Evolutionary conservation across 78 protist species (phyloP).

Genomic region (Speleostelium caveatum): DNA sequence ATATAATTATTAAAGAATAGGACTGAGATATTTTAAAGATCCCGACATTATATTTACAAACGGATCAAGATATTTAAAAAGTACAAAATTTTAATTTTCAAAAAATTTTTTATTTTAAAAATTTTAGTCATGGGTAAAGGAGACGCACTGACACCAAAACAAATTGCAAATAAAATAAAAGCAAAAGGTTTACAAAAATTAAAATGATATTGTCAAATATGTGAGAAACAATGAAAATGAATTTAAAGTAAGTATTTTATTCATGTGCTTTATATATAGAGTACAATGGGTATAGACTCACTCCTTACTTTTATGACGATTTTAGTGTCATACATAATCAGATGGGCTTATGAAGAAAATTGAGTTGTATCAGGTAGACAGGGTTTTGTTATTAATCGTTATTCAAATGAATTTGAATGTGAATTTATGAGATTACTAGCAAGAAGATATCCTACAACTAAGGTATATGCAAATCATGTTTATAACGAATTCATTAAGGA

Average conservation of each 20-base stretch:
- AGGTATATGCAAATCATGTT: constrained; percentile 88
- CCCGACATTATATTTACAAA: too few relatives aligned
- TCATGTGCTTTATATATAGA: too few relatives aligned
- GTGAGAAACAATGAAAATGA: constrained; percentile 97
- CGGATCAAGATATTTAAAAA: too few relatives aligned
- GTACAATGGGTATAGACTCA: too few relatives aligned
- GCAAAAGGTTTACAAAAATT: constrained; percentile 95
- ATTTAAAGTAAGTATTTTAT: constrained; percentile 86
- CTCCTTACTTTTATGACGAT: too few relatives aligned
- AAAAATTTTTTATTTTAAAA: too few relatives aligned
- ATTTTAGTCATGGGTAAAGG: constrained; percentile 37
- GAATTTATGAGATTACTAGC: constrained; percentile 83
- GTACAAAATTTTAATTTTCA: too few relatives aligned
- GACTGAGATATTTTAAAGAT: too few relatives aligned
- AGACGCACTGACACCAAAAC: constrained; percentile 71
- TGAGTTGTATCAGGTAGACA: constrained; percentile 84
- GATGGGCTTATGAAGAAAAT: constrained; percentile 94
- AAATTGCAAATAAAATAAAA: constrained; percentile 72
- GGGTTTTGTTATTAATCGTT: constrained; percentile 73
- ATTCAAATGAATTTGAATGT: constrained; percentile 87
- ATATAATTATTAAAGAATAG: too few relatives aligned
- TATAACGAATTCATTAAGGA: constrained; percentile 88
- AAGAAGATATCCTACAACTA: constrained; percentile 76
- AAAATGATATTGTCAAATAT: constrained; percentile 97
- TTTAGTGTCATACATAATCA: constrained; percentile 89